Evolutionary conservation across 163 green algal genomes (phyloP).

Genomic region (Smithsoniella earleae): DNA sequence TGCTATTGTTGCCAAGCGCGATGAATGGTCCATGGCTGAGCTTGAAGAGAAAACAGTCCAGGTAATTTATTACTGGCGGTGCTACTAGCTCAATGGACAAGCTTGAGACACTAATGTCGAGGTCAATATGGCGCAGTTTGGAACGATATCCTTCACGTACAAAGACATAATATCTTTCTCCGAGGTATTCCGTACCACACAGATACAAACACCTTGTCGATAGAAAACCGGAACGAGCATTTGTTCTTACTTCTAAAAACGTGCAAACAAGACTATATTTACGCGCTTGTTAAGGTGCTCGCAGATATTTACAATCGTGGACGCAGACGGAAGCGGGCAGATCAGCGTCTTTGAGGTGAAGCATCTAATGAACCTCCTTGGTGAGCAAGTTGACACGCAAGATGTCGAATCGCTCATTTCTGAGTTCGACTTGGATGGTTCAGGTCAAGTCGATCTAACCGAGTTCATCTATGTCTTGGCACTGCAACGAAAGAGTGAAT

Average conservation of each 20-base stretch:
- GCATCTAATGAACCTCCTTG: conserved; percentile 15
- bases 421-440: conserved; percentile 20
- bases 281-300: not conserved
- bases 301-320: conserved; percentile 27
- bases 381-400: not conserved
- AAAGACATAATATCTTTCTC: conserved; percentile 20
- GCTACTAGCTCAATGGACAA: too few relatives aligned
- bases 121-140: conserved; percentile 10
- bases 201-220: not conserved
- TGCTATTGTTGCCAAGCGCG: conserved; percentile 14
- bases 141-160: conserved; percentile 10
- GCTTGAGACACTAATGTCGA: too few relatives aligned
- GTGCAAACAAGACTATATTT: not conserved
- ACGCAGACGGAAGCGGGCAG: conserved; percentile 14
- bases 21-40: conserved; percentile 9
- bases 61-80: too few relatives aligned
- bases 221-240: not conserved
- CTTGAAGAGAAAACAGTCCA: not conserved
- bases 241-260: not conserved
- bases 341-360: conserved; percentile 6
- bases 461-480: conserved; percentile 21
- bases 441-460: not conserved
- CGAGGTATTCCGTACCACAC: not conserved
- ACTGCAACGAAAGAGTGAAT: conserved; percentile 28
- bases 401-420: conserved; percentile 16